Percentiles rank a stretch among this genome's conserved stretches.
Conservation (phyloP, 768 basidiomycete species). For the Boletus coccyginus region DNA sequence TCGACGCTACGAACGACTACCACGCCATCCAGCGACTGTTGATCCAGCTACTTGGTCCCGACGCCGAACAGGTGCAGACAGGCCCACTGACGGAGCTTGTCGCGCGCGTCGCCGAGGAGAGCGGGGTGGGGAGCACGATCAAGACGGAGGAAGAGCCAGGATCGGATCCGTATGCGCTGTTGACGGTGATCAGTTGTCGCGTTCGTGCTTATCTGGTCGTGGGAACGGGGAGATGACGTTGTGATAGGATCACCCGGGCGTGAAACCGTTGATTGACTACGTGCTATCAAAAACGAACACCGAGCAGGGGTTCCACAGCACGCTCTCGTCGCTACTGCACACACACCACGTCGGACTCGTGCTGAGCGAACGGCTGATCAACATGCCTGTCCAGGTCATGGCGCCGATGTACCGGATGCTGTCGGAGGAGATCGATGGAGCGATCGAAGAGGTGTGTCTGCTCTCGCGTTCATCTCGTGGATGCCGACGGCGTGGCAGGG, state of each 20-base stretch:
- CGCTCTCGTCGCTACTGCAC: constrained; percentile 45
- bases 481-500: constrained; percentile 31
- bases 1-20: constrained; percentile 79
- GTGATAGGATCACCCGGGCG: constrained; percentile 45
- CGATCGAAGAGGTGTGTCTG: constrained; percentile 56
- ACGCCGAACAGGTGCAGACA: constrained; percentile 69
- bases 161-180: constrained; percentile 79
- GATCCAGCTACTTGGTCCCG: constrained; percentile 64
- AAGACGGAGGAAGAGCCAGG: constrained; percentile 65
- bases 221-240: neutral
- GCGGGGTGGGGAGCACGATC: constrained; percentile 80
- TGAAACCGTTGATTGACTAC: constrained; percentile 71
- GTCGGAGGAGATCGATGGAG: constrained; percentile 74
- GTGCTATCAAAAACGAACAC: constrained; percentile 56
- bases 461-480: neutral
- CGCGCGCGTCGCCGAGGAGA: constrained; percentile 67
- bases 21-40: constrained; percentile 78
- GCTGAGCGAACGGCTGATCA: constrained; percentile 85
- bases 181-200: constrained; percentile 80
- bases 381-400: constrained; percentile 93
- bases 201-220: constrained; percentile 34
- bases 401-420: constrained; percentile 94
- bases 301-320: constrained; percentile 48
- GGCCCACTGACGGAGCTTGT: constrained; percentile 80
- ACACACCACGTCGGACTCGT: constrained; percentile 66